Conservation (phyloP, 2,329 filamentous ascomycete genomes). For the Madurella mycetomatis region DNA sequence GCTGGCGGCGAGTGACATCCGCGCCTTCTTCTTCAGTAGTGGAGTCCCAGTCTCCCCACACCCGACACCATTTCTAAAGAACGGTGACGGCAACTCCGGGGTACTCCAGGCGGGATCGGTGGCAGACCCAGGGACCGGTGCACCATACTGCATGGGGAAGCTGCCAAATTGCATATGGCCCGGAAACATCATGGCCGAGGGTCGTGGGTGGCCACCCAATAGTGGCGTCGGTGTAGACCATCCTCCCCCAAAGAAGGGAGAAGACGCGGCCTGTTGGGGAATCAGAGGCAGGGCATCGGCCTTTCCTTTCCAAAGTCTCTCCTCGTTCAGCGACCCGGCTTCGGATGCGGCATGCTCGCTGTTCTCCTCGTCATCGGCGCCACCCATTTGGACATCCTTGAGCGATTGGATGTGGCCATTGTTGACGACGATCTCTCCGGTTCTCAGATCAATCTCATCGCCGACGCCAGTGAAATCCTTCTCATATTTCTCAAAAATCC, state of each 20-base stretch:
- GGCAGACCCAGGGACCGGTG: slow-evolving; percentile 1
- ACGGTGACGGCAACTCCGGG: slow-evolving; percentile 32
- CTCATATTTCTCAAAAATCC: slow-evolving; percentile 84
- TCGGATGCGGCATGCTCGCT: slow-evolving; percentile 8
- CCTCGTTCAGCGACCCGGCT: slow-evolving; percentile 28
- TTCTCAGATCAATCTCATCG: slow-evolving; percentile 83
- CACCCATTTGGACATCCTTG: slow-evolving; percentile 25
- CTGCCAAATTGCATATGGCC: slow-evolving; percentile 10
- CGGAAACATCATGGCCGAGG: slow-evolving; percentile 12
- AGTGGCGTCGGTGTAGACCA: slow-evolving; percentile 4
- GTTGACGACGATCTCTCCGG: slow-evolving; percentile 78
- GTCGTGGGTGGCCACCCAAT: slow-evolving; percentile 1
- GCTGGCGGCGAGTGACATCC: slow-evolving; percentile 13
- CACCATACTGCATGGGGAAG: slow-evolving; percentile 11
- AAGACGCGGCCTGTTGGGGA: background rate
- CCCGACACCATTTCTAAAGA: slow-evolving; percentile 12
- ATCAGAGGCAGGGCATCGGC: slow-evolving; percentile 1
- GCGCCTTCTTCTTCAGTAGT: slow-evolving; percentile 15
- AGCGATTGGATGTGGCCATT: slow-evolving; percentile 74
- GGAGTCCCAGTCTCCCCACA: slow-evolving; percentile 6
- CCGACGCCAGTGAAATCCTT: slow-evolving; percentile 77
- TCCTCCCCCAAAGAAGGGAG: slow-evolving; percentile 2
- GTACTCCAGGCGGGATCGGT: slow-evolving; percentile 37
- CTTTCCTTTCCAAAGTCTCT: slow-evolving; percentile 23
- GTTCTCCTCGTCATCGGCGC: slow-evolving; percentile 16